These are phyloP conservation scores for Agastache rugosa DNA, from an alignment of 257 asterid species.

Conservation along the genomic window DNA sequence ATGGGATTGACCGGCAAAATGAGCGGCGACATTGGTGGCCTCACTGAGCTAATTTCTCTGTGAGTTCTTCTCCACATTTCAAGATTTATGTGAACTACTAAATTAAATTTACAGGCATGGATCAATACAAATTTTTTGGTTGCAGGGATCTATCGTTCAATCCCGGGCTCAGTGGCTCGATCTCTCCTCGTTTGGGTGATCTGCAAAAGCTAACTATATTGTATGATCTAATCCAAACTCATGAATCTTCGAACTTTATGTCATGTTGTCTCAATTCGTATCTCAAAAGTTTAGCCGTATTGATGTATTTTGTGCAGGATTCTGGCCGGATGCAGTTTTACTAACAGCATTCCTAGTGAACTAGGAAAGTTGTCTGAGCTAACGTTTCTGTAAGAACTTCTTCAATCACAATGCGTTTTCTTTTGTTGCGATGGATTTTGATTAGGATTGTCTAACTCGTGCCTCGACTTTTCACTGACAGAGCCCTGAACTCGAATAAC, in stretches of 20 bases:
- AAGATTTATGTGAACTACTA: not conserved
- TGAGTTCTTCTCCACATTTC: constrained; percentile 47
- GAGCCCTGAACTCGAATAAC: constrained; percentile 93
- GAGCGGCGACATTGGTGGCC: constrained; percentile 87
- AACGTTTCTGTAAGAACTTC: constrained; percentile 81
- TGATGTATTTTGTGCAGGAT: constrained; percentile 57
- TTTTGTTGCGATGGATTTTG: not conserved
- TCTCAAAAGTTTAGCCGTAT: not conserved
- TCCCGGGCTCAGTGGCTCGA: constrained; percentile 77
- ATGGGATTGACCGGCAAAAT: constrained; percentile 82
- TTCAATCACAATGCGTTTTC: not conserved
- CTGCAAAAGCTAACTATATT: constrained; percentile 70
- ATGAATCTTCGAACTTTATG: not conserved
- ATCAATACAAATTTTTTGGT: not conserved
- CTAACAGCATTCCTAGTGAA: constrained; percentile 76
- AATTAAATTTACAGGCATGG: not conserved
- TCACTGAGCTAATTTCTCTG: constrained; percentile 75
- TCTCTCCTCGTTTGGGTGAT: constrained; percentile 87
- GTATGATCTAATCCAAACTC: constrained; percentile 49
- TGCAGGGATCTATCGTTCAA: constrained; percentile 94
- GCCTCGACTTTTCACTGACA: constrained; percentile 38
- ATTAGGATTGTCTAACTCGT: not conserved
- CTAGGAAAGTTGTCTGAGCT: constrained; percentile 76
- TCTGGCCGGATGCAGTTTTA: constrained; percentile 92
- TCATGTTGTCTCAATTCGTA: not conserved